Conservation (phyloP, 495 filamentous ascomycete species). For the Cladorrhinum samala region DNA sequence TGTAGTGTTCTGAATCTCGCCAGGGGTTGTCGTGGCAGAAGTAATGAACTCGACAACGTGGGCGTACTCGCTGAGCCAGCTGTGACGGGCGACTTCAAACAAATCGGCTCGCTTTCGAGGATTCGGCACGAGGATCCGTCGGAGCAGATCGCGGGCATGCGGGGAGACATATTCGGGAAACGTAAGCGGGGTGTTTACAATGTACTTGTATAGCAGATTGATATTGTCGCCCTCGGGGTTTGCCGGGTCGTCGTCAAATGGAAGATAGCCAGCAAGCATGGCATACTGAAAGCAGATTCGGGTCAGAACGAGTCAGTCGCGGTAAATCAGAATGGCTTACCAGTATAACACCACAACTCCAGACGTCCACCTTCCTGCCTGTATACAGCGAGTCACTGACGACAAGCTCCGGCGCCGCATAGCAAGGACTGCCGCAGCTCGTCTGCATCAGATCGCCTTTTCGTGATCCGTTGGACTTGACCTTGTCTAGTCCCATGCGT, state of each 20-base stretch:
- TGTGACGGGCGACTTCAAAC: constrained; percentile 96
- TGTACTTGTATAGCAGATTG: constrained; percentile 98
- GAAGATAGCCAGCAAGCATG: constrained; percentile 97
- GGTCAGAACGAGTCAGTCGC: constrained; percentile 12
- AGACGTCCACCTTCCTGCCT: constrained; percentile 95
- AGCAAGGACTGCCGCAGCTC: constrained; percentile 83
- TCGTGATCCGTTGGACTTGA: constrained; percentile 50
- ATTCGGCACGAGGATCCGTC: constrained; percentile 93
- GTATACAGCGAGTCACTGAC: constrained; percentile 98
- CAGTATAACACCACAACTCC: constrained; percentile 98
- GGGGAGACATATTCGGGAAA: constrained; percentile 99
- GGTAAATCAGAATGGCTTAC: constrained; percentile 47
- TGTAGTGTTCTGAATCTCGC: constrained; percentile 79
- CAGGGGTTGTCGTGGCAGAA: constrained; percentile 81
- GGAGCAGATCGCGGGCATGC: constrained; percentile 86
- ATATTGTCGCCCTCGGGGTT: constrained; percentile 99
- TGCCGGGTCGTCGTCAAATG: constrained; percentile 96
- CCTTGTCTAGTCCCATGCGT: constrained; percentile 63
- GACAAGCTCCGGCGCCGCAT: constrained; percentile 94
- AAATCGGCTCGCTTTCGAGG: constrained; percentile 91
- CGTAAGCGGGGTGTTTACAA: constrained; percentile 92
- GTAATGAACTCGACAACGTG: constrained; percentile 95
- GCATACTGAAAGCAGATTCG: constrained; percentile 65
- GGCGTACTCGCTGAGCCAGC: constrained; percentile 94
- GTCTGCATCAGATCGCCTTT: constrained; percentile 76